Base-by-base conservation (phyloP, 306 rosid species). In the Hippophae gyantsensis region DNA sequence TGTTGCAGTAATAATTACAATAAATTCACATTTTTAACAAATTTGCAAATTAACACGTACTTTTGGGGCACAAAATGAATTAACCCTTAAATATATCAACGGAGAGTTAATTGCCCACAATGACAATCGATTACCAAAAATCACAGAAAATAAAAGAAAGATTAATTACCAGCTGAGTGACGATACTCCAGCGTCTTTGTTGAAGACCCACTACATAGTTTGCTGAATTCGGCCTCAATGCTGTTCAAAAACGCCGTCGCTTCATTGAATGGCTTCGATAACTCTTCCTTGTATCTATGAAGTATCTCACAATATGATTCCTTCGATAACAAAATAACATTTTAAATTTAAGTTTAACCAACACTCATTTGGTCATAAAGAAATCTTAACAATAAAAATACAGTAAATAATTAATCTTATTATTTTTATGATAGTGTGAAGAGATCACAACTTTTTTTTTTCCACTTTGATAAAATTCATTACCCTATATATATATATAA, bases 271-370 rank as follows among this genome's bases (percentile, higher is more conserved):
- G 84, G 90, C 68, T 76, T 86, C 9, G 80, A 78, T 52, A 90
- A 55, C 71, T 86, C 95, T 62, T 86, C 81, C 66, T 71, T 84
- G 63, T 63, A 90, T 69, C 67, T 76, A 56, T 58, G 84, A 68
- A 90, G 88, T 69, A 85, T 63, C 65, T 74, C 69, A 51, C 83
- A 71, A 74, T 82, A 90, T 7, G 94, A 77, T 60, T 84, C 94
- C 97, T 88, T 18, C 6, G 10, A 61, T 26, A 23, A 54, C 56
- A 63, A 41, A 26, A 13, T 54, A 43, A 27, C 2, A 58, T 5
- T 27, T 7, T 48, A 10, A 48, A 5, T 7, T 9, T 47, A 5
- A 47, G 1, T 1, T 7, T 47, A 47, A 47, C 50, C 10, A 58
- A 58, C 38, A 2, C 3, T 4, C 38, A 32, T 32, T 32, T 32